A percentile compares a stretch with the other conserved stretches of the same genome.
Conservation (phyloP, 2,329 filamentous ascomycete genomes). For the Exophiala spinifera region DNA sequence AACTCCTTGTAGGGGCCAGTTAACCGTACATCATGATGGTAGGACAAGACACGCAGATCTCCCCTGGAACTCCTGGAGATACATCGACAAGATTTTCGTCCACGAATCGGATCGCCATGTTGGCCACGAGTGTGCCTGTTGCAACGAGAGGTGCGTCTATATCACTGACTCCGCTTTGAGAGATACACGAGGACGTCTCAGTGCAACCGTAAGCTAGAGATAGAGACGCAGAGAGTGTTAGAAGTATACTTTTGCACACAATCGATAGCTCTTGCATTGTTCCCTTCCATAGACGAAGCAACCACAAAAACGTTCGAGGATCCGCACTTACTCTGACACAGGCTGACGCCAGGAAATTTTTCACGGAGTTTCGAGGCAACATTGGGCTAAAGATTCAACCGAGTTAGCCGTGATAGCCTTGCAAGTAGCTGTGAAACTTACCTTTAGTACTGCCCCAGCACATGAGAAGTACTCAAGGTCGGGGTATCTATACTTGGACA, state of each 20-base stretch:
- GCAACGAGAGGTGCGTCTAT: conserved; percentile 1
- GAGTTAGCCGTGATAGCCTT: neutral
- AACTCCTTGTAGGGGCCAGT: too few species aligned
- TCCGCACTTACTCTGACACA: conserved; percentile 2
- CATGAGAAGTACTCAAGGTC: conserved; percentile 5
- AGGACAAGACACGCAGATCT: conserved; percentile 4
- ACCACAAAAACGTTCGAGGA: too few species aligned
- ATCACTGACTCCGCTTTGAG: conserved; percentile 4
- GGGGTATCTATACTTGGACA: conserved; percentile 4
- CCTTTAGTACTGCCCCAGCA: conserved; percentile 3
- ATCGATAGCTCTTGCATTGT: too few species aligned
- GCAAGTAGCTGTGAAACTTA: neutral
- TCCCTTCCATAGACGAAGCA: too few species aligned
- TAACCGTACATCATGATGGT: conserved; percentile 5
- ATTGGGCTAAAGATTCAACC: neutral
- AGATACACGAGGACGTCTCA: conserved; percentile 1
- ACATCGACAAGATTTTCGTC: conserved; percentile 3
- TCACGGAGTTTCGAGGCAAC: conserved; percentile 1
- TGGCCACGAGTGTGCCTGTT: conserved; percentile 2
- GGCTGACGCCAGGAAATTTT: conserved; percentile 2
- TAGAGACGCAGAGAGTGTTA: neutral
- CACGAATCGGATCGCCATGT: conserved; percentile 1
- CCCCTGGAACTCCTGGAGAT: neutral
- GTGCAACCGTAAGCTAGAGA: conserved; percentile 3
- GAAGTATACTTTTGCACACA: too few species aligned